A percentile compares a stretch with the other conserved stretches of the same genome.
Evolutionary conservation across 2,329 filamentous ascomycete genomes (phyloP).

Genomic region (Cordyceps javanica): DNA sequence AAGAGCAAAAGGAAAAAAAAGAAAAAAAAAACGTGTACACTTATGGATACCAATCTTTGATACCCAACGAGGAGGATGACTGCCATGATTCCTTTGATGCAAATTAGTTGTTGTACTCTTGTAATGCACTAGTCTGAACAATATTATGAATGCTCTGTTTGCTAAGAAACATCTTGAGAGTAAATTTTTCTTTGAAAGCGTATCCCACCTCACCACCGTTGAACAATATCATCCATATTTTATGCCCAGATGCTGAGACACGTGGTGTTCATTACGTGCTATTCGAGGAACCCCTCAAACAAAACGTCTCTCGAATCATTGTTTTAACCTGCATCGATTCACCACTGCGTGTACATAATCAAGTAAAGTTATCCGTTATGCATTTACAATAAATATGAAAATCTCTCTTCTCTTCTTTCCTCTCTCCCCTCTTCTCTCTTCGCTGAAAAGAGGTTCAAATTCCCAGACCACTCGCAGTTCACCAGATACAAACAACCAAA

Average conservation of each 20-base stretch:
- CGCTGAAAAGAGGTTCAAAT: neutral
- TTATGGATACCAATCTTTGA: constrained; percentile 13
- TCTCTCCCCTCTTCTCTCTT: neutral
- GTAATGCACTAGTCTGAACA: neutral
- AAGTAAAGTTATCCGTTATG: neutral
- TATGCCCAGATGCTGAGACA: no score
- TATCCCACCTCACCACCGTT: no score
- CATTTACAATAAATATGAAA: constrained; percentile 7
- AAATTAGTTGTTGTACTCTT: neutral
- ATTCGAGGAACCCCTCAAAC: no score
- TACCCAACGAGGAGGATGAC: constrained; percentile 9
- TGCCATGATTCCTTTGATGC: neutral
- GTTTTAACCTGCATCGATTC: no score
- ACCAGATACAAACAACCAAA: neutral
- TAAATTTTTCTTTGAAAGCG: no score
- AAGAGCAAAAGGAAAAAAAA: constrained; percentile 5
- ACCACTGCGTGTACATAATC: no score
- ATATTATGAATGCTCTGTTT: neutral
- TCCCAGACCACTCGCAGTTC: neutral
- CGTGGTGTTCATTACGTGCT: no score
- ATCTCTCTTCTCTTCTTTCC: no score
- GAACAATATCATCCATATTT: no score
- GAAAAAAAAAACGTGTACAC: neutral
- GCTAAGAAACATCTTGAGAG: no score
- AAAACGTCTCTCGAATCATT: no score